A percentile compares a stretch with the other conserved stretches of the same genome.
phyloP scores from a whole-genome alignment of 164 flowering plant species.

The Pachysandra terminalis region DNA sequence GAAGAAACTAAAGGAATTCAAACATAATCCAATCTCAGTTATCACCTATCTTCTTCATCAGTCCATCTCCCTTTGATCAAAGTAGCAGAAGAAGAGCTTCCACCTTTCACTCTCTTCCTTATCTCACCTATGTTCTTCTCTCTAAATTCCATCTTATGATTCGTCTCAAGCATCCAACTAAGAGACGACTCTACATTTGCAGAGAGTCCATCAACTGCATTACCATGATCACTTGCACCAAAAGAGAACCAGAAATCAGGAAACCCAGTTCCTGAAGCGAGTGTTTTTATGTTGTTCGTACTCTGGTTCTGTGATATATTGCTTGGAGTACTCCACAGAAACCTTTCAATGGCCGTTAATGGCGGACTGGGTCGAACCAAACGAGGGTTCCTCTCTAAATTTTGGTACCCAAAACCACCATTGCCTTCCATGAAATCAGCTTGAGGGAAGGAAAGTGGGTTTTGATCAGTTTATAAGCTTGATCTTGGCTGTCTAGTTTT shows the following conservation, averaged over 20 bases:
- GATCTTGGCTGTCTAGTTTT: conserved; percentile 9
- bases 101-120: conserved; percentile 28
- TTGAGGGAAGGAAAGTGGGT: conserved; percentile 1
- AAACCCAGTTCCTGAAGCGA: conserved; percentile 10
- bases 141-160: neutral
- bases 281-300: conserved; percentile 10
- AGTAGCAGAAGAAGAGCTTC: conserved; percentile 17
- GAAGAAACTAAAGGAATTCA: too few relatives aligned
- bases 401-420: conserved; percentile 18
- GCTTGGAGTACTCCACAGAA: conserved; percentile 31
- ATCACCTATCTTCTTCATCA: conserved; percentile 74
- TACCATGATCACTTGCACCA: conserved; percentile 21
- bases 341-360: conserved; percentile 51
- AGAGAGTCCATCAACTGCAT: conserved; percentile 24
- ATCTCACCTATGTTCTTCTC: neutral
- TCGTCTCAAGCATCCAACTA: neutral
- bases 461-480: conserved; percentile 8
- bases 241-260: conserved; percentile 8
- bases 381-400: conserved; percentile 13
- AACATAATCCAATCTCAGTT: neutral
- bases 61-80: conserved; percentile 83
- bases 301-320: conserved; percentile 8
- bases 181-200: conserved; percentile 13
- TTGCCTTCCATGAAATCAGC: conserved; percentile 41
- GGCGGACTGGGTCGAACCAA: conserved; percentile 28